phyloP scores from a whole-genome alignment of 2,329 filamentous ascomycete species.

The Paraphoma chrysanthemicola region DNA sequence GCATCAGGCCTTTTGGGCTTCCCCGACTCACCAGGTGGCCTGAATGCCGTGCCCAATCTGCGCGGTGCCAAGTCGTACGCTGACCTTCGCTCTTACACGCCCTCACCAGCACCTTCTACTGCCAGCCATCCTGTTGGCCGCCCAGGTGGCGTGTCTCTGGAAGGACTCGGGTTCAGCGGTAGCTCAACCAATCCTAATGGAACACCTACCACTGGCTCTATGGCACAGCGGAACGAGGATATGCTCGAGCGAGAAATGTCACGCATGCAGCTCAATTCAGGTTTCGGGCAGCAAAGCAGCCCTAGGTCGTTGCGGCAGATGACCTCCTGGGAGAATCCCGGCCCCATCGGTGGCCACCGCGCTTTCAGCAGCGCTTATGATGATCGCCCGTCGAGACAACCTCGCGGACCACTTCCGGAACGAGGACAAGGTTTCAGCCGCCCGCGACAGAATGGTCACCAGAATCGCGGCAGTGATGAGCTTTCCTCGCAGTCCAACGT shows the following conservation, averaged over 20 bases:
- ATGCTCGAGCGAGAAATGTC: conserved; percentile 69
- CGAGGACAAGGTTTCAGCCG: conserved; percentile 64
- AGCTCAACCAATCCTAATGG: conserved; percentile 71
- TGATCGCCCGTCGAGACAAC: conserved; percentile 66
- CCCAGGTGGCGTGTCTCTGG: conserved; percentile 61
- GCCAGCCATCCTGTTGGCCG: conserved; percentile 81
- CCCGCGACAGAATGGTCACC: conserved; percentile 67
- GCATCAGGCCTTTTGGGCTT: conserved; percentile 79
- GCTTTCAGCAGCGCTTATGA: conserved; percentile 67
- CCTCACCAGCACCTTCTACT: conserved; percentile 88
- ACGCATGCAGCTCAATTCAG: conserved; percentile 63
- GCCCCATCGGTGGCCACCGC: conserved; percentile 70
- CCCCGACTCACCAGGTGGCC: conserved; percentile 74
- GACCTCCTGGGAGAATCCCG: conserved; percentile 67
- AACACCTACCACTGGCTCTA: conserved; percentile 63
- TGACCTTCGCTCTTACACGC: conserved; percentile 92
- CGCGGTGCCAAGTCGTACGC: conserved; percentile 96
- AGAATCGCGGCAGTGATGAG: conserved; percentile 68
- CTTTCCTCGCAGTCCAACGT: conserved; percentile 66
- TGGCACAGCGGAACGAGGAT: conserved; percentile 62
- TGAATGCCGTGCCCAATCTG: conserved; percentile 77
- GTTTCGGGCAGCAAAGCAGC: conserved; percentile 58
- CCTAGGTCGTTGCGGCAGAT: conserved; percentile 66
- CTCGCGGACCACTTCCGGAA: conserved; percentile 67
- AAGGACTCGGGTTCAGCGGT: conserved; percentile 56